phyloP scores from a whole-genome alignment of 306 rosid genomes.

The Ceratonia siliqua region DNA sequence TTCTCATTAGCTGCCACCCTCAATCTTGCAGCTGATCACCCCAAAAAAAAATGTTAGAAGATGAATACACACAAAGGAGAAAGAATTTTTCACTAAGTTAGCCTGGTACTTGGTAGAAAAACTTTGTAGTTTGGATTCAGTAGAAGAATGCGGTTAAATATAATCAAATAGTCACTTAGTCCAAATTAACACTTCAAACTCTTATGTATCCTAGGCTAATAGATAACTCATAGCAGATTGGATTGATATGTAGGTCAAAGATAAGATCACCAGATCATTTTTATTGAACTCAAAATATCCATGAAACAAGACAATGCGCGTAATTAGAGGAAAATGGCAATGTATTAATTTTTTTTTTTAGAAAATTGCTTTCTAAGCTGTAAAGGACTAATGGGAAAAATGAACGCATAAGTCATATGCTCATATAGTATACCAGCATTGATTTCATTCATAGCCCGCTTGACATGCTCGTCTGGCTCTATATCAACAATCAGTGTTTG shows the following conservation, averaged over 20 bases:
- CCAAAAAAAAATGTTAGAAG: conserved; percentile 11
- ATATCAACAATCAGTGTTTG: conserved; percentile 88
- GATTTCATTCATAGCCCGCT: conserved; percentile 97
- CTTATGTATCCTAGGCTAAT: conserved; percentile 7
- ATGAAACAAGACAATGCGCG: not conserved
- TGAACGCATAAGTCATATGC: not conserved
- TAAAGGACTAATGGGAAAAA: not conserved
- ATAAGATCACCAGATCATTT: not conserved
- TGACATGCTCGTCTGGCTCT: conserved; percentile 88
- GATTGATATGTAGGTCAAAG: not conserved
- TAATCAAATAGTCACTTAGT: not conserved
- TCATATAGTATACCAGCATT: conserved; percentile 70
- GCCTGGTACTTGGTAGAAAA: not conserved
- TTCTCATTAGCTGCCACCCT: conserved; percentile 89
- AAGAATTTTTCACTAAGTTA: not conserved
- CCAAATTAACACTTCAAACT: not conserved
- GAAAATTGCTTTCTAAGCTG: not conserved
- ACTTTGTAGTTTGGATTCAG: not conserved
- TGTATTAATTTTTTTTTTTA: not conserved
- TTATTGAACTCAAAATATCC: not conserved
- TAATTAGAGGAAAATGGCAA: not conserved
- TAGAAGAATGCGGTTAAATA: conserved; percentile 12
- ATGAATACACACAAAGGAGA: not conserved
- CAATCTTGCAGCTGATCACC: conserved; percentile 76
- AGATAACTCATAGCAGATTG: not conserved